Evolutionary conservation across 495 filamentous ascomycete species (phyloP).

Genomic region (Copromyces sp.): DNA sequence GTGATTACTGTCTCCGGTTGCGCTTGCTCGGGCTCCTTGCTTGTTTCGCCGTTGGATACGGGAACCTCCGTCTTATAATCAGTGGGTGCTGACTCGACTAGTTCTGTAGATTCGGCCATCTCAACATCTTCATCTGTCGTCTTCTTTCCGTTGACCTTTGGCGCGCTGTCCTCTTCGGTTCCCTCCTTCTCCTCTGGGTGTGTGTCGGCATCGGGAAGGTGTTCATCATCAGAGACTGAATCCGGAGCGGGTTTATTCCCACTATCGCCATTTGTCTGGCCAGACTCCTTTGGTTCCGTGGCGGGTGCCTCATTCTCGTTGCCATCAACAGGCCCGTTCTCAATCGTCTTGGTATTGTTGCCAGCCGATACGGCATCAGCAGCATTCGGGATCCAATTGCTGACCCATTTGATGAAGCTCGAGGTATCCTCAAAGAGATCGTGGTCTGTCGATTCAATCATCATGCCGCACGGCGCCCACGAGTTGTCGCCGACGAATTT

Average conservation of each 20-base stretch:
- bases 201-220: not conserved
- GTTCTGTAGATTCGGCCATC: conserved; percentile 31
- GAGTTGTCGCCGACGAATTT: conserved; percentile 68
- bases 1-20: not conserved
- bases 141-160: conserved; percentile 14
- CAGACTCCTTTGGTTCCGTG: not conserved
- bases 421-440: conserved; percentile 36
- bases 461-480: conserved; percentile 63
- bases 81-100: not conserved
- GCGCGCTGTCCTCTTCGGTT: not conserved
- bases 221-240: not conserved
- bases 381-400: not conserved
- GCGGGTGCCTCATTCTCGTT: not conserved
- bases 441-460: conserved; percentile 47
- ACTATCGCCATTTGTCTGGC: not conserved
- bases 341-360: not conserved
- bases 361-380: not conserved
- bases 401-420: conserved; percentile 14
- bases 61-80: not conserved
- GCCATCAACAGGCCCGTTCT: not conserved
- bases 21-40: not conserved
- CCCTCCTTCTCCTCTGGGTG: conserved; percentile 2
- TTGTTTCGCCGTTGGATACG: not conserved
- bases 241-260: not conserved
- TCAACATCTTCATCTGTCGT: conserved; percentile 33